phyloP scores from a whole-genome alignment of 1,284 basidiomycete species.

The Cronartium quercuum region DNA sequence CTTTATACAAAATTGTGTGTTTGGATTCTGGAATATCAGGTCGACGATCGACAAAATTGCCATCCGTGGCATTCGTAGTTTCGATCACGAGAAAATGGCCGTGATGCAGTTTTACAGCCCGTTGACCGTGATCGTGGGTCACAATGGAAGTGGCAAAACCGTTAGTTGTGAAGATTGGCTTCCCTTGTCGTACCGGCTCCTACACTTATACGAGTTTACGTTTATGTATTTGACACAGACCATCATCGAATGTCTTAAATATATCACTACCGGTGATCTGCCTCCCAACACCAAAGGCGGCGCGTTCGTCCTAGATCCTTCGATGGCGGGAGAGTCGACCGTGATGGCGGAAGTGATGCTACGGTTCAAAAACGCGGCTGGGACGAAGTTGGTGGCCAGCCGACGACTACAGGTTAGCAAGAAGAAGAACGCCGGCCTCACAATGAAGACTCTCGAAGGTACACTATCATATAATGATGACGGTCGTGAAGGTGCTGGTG shows the following conservation, averaged over 20 bases:
- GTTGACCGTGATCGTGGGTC: conserved; percentile 96
- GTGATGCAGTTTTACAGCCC: conserved; percentile 97
- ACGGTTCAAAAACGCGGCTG: conserved; percentile 82
- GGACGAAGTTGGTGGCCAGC: conserved; percentile 80
- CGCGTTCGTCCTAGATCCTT: conserved; percentile 92
- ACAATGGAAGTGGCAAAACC: conserved; percentile 98
- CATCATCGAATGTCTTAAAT: conserved; percentile 98
- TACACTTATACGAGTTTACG: neutral
- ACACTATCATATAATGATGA: conserved; percentile 70
- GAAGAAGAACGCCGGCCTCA: conserved; percentile 70
- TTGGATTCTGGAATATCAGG: conserved; percentile 15
- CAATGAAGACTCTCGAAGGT: conserved; percentile 97
- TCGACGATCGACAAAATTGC: conserved; percentile 45
- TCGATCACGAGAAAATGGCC: conserved; percentile 76
- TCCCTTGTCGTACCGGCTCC: no score
- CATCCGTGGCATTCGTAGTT: conserved; percentile 50
- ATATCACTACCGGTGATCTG: conserved; percentile 94
- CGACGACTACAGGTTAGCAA: conserved; percentile 87
- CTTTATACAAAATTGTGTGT: neutral
- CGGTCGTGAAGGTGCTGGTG: neutral
- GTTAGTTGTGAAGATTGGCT: conserved; percentile 48
- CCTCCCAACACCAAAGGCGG: conserved; percentile 97
- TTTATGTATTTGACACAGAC: conserved; percentile 54
- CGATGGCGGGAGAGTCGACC: conserved; percentile 95
- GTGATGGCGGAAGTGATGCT: conserved; percentile 97